phyloP scores from a whole-genome alignment of 495 filamentous ascomycete genomes.

The Staphylotrichum longicolle region DNA sequence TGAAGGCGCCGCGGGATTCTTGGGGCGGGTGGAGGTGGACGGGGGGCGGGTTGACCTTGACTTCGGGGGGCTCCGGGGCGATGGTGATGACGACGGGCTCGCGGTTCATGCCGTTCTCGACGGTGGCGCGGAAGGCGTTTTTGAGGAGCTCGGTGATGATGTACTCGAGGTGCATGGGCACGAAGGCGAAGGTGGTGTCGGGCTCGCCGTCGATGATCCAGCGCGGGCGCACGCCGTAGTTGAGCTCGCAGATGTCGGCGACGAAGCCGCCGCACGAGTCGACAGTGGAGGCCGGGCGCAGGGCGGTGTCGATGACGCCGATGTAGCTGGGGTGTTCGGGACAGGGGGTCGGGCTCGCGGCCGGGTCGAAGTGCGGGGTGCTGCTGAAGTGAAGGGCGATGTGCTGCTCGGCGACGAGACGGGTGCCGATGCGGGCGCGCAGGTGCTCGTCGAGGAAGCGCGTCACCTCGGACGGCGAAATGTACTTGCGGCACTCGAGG shows the following conservation, averaged over 20 bases:
- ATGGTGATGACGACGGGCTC: slow-evolving; percentile 91
- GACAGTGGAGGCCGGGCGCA: slow-evolving; percentile 77
- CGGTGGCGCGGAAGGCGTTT: slow-evolving; percentile 90
- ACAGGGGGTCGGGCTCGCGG: slow-evolving; percentile 43
- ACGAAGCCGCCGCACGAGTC: slow-evolving; percentile 84
- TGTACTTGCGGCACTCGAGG: slow-evolving; percentile 85
- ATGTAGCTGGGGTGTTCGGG: slow-evolving; percentile 69
- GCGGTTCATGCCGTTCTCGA: slow-evolving; percentile 73
- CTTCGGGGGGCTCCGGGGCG: slow-evolving; percentile 68
- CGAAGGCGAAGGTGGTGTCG: slow-evolving; percentile 78
- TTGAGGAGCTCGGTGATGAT: slow-evolving; percentile 95
- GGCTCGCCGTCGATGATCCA: slow-evolving; percentile 80
- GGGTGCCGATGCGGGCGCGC: slow-evolving; percentile 87
- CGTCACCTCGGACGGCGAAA: slow-evolving; percentile 74
- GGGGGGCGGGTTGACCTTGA: background rate
- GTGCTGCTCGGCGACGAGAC: slow-evolving; percentile 94
- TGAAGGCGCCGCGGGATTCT: slow-evolving; percentile 50
- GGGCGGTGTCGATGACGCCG: slow-evolving; percentile 92
- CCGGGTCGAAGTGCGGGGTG: slow-evolving; percentile 60
- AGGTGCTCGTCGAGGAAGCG: slow-evolving; percentile 92
- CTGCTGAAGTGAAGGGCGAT: slow-evolving; percentile 87
- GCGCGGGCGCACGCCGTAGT: slow-evolving; percentile 84
- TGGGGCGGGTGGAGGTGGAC: slow-evolving; percentile 78
- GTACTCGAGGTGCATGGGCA: slow-evolving; percentile 95
- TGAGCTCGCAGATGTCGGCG: slow-evolving; percentile 91